A percentile compares a stretch with the other conserved stretches of the same genome.
These are phyloP conservation scores for Pestalotiopsis sp. DNA, from an alignment of 2,329 filamentous ascomycete species.

Conservation along the genomic window DNA sequence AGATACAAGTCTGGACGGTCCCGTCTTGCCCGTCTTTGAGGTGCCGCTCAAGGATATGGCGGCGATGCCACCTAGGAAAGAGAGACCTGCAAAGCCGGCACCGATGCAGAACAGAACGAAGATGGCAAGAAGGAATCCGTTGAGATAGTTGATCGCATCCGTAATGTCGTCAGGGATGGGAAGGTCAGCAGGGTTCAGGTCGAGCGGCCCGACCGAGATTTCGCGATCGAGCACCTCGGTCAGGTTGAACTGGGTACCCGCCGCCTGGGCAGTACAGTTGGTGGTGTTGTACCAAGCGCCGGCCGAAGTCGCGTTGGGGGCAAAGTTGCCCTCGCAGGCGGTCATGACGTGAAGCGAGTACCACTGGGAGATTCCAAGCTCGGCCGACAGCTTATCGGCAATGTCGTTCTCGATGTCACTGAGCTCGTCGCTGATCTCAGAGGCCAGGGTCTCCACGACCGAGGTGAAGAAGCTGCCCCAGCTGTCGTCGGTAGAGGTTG, in stretches of 20 bases:
- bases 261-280: constrained; percentile 41
- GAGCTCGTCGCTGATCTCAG: constrained; percentile 36
- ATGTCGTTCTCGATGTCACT: constrained; percentile 40
- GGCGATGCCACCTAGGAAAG: constrained; percentile 39
- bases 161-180: constrained; percentile 44
- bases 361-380: constrained; percentile 50
- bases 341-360: constrained; percentile 52
- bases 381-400: constrained; percentile 39
- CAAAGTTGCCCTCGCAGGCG: constrained; percentile 45
- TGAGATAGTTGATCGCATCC: constrained; percentile 49
- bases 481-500: constrained; percentile 22
- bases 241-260: constrained; percentile 44
- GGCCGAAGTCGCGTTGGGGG: constrained; percentile 40
- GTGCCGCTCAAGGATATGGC: constrained; percentile 25
- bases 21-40: constrained; percentile 16
- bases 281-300: constrained; percentile 41
- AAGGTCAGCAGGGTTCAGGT: constrained; percentile 46
- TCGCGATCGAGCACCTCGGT: constrained; percentile 46
- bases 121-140: constrained; percentile 46
- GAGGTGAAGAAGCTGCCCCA: constrained; percentile 21
- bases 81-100: constrained; percentile 41
- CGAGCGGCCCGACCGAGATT: constrained; percentile 43
- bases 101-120: constrained; percentile 50
- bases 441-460: constrained; percentile 26
- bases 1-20: constrained; percentile 23